Percentiles rank a stretch among this genome's conserved stretches.
Evolutionary conservation across 2,329 filamentous ascomycete genomes (phyloP).

Genomic region (Colletotrichum eremochloae): DNA sequence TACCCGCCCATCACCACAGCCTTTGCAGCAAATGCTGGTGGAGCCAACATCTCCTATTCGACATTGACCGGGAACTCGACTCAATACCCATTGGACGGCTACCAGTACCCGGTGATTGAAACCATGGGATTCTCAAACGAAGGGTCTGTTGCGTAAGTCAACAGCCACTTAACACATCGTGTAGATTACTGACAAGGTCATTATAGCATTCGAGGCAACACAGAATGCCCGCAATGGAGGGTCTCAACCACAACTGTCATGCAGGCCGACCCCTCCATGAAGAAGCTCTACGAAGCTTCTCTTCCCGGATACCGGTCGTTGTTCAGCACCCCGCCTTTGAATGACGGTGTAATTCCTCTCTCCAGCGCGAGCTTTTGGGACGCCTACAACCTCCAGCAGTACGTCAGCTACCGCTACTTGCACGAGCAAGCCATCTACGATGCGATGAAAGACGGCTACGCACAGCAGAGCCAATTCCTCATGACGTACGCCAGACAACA

Average conservation of each 20-base stretch:
- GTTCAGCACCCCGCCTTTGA: slow-evolving; percentile 54
- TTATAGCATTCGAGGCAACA: slow-evolving; percentile 55
- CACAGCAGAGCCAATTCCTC: slow-evolving; percentile 63
- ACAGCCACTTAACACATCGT: too few relatives aligned
- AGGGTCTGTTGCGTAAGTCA: slow-evolving; percentile 60
- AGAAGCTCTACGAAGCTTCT: slow-evolving; percentile 47
- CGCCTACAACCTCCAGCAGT: slow-evolving; percentile 68
- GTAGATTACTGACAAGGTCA: background rate
- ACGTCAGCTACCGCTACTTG: slow-evolving; percentile 65
- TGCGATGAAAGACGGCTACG: slow-evolving; percentile 52
- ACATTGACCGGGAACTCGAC: slow-evolving; percentile 67
- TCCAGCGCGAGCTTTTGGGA: slow-evolving; percentile 59
- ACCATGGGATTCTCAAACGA: slow-evolving; percentile 62
- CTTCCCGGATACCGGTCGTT: slow-evolving; percentile 59
- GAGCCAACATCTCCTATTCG: slow-evolving; percentile 43
- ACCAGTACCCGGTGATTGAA: slow-evolving; percentile 81
- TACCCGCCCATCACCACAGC: slow-evolving; percentile 76
- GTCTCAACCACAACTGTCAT: slow-evolving; percentile 48
- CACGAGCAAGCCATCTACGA: slow-evolving; percentile 62
- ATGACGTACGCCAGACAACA: slow-evolving; percentile 75
- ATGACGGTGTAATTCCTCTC: slow-evolving; percentile 52
- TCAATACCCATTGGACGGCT: slow-evolving; percentile 79
- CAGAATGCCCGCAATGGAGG: slow-evolving; percentile 55
- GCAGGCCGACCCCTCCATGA: slow-evolving; percentile 45
- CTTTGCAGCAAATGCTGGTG: slow-evolving; percentile 54